Evolutionary conservation across 2,329 filamentous ascomycete genomes (phyloP).

Genomic region (Thelonectria olida): DNA sequence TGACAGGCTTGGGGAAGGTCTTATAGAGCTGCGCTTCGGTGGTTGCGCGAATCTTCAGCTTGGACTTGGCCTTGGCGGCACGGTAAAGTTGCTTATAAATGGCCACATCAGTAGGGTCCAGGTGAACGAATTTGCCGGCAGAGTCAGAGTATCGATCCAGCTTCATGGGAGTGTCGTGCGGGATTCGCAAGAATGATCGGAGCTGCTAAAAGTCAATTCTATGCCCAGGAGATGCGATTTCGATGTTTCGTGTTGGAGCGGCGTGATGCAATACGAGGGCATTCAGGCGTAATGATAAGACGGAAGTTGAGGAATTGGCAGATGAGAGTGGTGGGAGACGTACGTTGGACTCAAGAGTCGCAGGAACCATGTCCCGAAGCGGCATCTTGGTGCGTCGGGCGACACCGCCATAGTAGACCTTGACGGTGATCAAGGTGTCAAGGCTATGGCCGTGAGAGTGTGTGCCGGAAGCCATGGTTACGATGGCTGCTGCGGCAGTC

Average conservation of each 20-base stretch:
- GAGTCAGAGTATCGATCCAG: constrained; percentile 98
- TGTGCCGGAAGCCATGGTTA: constrained; percentile 40
- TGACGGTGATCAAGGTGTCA: constrained; percentile 74
- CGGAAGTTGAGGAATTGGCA: neutral
- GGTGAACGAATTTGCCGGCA: constrained; percentile 79
- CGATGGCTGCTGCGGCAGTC: constrained; percentile 9
- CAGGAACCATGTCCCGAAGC: constrained; percentile 81
- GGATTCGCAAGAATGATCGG: constrained; percentile 48
- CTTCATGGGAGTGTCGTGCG: constrained; percentile 54
- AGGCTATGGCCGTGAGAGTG: constrained; percentile 29
- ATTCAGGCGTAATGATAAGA: neutral
- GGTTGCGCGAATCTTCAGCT: constrained; percentile 87
- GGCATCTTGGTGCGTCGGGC: constrained; percentile 90
- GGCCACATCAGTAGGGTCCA: constrained; percentile 79
- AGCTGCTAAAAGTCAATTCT: constrained; percentile 41
- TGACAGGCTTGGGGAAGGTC: constrained; percentile 52
- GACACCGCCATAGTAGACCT: constrained; percentile 79
- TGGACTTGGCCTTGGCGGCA: constrained; percentile 97
- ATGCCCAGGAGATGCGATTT: neutral
- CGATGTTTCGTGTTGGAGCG: neutral
- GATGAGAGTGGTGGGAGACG: constrained; percentile 46
- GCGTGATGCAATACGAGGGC: neutral
- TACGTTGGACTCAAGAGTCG: constrained; percentile 85
- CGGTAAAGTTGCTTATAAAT: constrained; percentile 98
- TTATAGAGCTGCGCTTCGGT: constrained; percentile 48